Evolutionary conservation across 2,329 filamentous ascomycete genomes (phyloP), one percentile per base, ranked within the genome.

Genomic region (Alternaria arbusti): DNA sequence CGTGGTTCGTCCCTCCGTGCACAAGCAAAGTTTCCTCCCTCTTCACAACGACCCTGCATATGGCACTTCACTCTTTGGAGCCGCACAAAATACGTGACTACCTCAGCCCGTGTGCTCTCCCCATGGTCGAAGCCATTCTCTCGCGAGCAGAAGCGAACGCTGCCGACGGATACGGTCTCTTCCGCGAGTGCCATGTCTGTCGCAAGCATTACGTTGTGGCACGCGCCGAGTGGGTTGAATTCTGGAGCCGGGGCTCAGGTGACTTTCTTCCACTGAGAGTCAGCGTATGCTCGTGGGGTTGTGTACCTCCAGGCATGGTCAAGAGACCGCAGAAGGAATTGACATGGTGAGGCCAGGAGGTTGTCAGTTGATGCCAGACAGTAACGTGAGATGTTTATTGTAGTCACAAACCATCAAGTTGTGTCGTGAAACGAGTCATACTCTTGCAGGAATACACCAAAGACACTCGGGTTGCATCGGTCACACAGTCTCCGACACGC

Each of bases 161-260:
- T n/a, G 36, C 25, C 11, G 54, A 57, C 8, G 68, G 68, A 9
- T 73, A 70, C 32, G 57, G 66, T 7, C 58, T 70, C 6, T 68
- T 74, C 25, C 73, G 68, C 15, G 57, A 61, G 15, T 79, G 77
- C 36, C 70, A 75, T 36, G 46, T 59, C 11, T 79, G 77, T 55
- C 67, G 64, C 11, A 72, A 69, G 20, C 54, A 70, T 8, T 79
- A 74, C 54, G 57, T 76, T n/a, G 63, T 77, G 4, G 59, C 74
- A 1, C 59, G 71, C 28, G 75, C 75, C 3, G 72, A 74, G 55
- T 78, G 76, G 77, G 57, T 78, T 6, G 76, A 79, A 51, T 76
- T 74, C 36, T 78, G 75, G 74, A 60, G 47, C 30, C 47, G 36
- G 3, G 32, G 44, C 4, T 40, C 32, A 7, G 61, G 32, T 6